Base-by-base conservation (phyloP, 2,329 filamentous ascomycete genomes). In the Davidsoniella virescens region DNA sequence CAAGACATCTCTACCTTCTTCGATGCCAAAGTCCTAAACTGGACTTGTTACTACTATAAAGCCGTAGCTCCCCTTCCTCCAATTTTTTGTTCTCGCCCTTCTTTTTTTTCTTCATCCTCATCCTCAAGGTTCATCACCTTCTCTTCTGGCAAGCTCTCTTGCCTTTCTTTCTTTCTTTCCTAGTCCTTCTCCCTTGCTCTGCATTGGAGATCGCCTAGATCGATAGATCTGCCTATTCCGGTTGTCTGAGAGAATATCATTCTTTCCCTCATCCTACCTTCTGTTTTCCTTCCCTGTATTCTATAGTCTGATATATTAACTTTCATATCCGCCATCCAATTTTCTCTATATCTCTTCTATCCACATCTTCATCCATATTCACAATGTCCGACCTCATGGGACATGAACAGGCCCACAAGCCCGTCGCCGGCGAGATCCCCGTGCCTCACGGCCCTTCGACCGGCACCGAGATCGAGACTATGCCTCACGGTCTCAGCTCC, bases 391-490 rank as follows among this genome's bases (percentile, higher is more conserved):
- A 29, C 10, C 26, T 29, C 26, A 29, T 29, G 26, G 26, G 3
- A 29, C 26, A 29, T 5, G 4, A 29, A 10, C 42, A 20, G n/a
- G 42, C 26, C 6, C 42, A 44, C 20, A 44, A 44, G n/a, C 42
- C 42, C 23, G 26, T 20, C 20, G 42, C 42, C 26, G 42, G 42
- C n/a, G 42, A 44, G 23, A 44, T 44, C 18, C 42, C 42, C 20
- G 20, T 44, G 42, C 42, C 42, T 20, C 42, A 44, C 42, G 42
- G 42, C 42, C 68, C 70, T 0, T 63, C 63, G 46, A 72, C 68
- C 40, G 72, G 71, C 55, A 62, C 67, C 47, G 71, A 74, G 58
- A 65, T 66, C 53, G 65, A 71, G 47, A 23, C 71, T 50, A 72
- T 66, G 57, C 69, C 63, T 48, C 56, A 59, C 51, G 63, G 62